A percentile compares a stretch with the other conserved stretches of the same genome.
Conservation (phyloP, 495 filamentous ascomycete species). For the Penicillium nucicola region DNA sequence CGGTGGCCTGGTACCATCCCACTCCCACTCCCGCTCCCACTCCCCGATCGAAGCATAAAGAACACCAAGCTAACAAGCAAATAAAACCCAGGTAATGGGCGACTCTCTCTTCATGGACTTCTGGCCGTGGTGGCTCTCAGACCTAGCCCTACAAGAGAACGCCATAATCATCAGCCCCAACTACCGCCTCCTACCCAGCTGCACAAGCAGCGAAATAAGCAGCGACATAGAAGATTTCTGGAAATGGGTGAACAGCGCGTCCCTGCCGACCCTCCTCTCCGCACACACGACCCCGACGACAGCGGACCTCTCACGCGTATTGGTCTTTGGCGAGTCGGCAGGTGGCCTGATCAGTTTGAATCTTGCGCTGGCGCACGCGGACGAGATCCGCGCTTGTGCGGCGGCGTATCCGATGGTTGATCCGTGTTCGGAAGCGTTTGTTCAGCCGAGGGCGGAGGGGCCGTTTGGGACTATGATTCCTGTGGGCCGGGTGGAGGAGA, state of each 20-base stretch:
- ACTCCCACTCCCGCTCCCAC: too few species aligned
- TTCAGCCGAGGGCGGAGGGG: background rate
- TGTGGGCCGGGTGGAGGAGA: slow-evolving; percentile 11
- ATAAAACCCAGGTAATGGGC: slow-evolving; percentile 21
- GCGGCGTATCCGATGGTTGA: slow-evolving; percentile 21
- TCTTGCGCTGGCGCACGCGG: slow-evolving; percentile 22
- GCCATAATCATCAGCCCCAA: slow-evolving; percentile 45
- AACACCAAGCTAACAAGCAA: background rate
- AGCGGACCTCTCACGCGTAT: slow-evolving; percentile 25
- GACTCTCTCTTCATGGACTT: slow-evolving; percentile 30
- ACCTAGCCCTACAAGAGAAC: slow-evolving; percentile 24
- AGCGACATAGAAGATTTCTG: slow-evolving; percentile 50
- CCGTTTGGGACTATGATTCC: slow-evolving; percentile 6
- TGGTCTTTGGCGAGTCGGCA: slow-evolving; percentile 31
- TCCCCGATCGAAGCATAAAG: background rate
- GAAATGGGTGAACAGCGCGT: slow-evolving; percentile 39
- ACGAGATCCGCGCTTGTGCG: slow-evolving; percentile 18
- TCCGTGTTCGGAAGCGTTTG: slow-evolving; percentile 6
- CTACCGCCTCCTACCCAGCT: slow-evolving; percentile 53
- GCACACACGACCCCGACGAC: slow-evolving; percentile 13
- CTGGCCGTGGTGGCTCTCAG: slow-evolving; percentile 30
- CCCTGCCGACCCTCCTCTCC: slow-evolving; percentile 12
- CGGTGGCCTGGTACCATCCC: slow-evolving; percentile 35
- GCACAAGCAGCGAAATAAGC: slow-evolving; percentile 43
- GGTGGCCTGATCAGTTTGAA: slow-evolving; percentile 33